phyloP scores from a whole-genome alignment of 2,329 filamentous ascomycete species.

The Coniella vitis region DNA sequence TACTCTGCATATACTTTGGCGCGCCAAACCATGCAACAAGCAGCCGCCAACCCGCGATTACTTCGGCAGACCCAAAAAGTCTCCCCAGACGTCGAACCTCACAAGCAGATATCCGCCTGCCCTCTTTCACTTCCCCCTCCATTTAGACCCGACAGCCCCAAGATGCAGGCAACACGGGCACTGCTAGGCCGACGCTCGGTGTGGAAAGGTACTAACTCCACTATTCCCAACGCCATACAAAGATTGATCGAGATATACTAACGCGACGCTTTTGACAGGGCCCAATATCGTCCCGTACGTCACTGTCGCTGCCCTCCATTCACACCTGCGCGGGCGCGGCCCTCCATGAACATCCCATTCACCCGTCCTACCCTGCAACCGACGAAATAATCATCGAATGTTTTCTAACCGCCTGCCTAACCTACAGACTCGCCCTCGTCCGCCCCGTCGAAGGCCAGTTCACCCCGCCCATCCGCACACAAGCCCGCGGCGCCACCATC shows the following conservation, averaged over 20 bases:
- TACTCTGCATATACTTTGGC: too few species aligned
- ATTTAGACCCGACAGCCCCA: slow-evolving; percentile 13
- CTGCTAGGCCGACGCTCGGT: slow-evolving; percentile 22
- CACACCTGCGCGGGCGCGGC: too few species aligned
- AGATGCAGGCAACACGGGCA: slow-evolving; percentile 31
- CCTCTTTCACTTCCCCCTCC: background rate
- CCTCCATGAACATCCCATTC: too few species aligned
- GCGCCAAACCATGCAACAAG: too few species aligned
- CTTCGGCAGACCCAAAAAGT: too few species aligned
- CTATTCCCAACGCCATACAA: too few species aligned
- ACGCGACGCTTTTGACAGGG: slow-evolving; percentile 37
- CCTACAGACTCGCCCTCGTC: slow-evolving; percentile 54
- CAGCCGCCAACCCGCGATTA: too few species aligned
- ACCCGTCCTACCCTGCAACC: too few species aligned
- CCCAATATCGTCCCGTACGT: slow-evolving; percentile 53
- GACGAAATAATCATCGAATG: too few species aligned
- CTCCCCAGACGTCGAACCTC: too few species aligned
- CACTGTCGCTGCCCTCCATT: slow-evolving; percentile 17
- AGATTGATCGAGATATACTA: too few species aligned
- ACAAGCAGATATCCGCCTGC: too few species aligned
- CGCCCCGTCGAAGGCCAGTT: slow-evolving; percentile 53
- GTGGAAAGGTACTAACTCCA: slow-evolving; percentile 12
- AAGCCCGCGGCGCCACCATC: slow-evolving; percentile 82
- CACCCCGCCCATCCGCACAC: slow-evolving; percentile 70
- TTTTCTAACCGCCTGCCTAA: background rate